Evolutionary conservation across 1,284 basidiomycete genomes (phyloP).

Genomic region (Peniophora sp.): DNA sequence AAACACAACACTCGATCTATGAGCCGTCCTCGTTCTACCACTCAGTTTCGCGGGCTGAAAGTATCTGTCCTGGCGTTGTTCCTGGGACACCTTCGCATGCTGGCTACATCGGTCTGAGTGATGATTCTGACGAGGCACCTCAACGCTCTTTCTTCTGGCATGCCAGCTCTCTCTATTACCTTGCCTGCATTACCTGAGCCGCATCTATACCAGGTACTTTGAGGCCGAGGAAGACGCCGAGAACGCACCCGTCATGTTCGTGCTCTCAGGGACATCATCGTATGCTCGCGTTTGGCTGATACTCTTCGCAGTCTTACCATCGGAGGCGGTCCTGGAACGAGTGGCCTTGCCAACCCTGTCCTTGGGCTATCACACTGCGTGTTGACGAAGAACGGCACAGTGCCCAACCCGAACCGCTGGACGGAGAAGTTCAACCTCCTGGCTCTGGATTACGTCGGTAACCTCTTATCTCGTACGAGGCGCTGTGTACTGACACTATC

Average conservation of each 20-base stretch:
- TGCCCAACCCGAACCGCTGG: conserved; percentile 21
- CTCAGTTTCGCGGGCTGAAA: not conserved
- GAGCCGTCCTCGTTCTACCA: no score
- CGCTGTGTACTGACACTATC: not conserved
- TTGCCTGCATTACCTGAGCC: not conserved
- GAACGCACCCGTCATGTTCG: conserved; percentile 22
- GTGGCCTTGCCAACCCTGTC: conserved; percentile 20
- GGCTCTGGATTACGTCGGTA: conserved; percentile 23
- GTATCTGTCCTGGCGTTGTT: not conserved
- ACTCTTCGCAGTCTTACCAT: conserved; percentile 18
- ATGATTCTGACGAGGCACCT: conserved; percentile 16
- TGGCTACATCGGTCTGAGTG: conserved; percentile 22
- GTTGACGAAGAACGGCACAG: conserved; percentile 14
- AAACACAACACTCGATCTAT: no score
- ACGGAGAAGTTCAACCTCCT: conserved; percentile 23
- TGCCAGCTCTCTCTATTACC: not conserved
- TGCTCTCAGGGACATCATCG: not conserved
- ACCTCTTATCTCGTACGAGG: not conserved
- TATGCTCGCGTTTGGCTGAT: not conserved
- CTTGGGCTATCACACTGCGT: conserved; percentile 21
- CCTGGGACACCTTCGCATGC: conserved; percentile 13
- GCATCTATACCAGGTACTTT: conserved; percentile 18
- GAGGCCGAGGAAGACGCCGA: conserved; percentile 19
- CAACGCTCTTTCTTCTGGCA: conserved; percentile 27
- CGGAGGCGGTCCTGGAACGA: conserved; percentile 24